Evolutionary conservation across 2,329 filamentous ascomycete genomes (phyloP).

Genomic region (Botrytis elliptica): DNA sequence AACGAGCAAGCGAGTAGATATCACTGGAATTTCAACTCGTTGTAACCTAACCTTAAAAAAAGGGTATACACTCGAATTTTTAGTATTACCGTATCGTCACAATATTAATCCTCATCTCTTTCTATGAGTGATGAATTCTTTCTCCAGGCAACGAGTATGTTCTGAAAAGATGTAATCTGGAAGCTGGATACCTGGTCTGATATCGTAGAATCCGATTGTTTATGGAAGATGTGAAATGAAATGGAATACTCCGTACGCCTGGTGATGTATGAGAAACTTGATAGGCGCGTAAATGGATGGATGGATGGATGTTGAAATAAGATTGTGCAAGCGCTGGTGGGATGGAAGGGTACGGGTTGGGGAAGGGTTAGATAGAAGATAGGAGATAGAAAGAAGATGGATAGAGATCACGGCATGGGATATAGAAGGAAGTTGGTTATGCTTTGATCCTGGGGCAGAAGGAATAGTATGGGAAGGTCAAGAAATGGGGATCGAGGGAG

Average conservation of each 20-base stretch:
- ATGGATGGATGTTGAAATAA: background rate
- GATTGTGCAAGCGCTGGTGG: background rate
- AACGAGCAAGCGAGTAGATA: background rate
- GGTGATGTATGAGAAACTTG: background rate
- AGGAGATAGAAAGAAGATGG: too few relatives aligned
- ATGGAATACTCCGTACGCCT: background rate
- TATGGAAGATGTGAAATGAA: too few relatives aligned
- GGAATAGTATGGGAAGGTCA: background rate
- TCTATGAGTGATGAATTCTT: background rate
- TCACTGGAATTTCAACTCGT: background rate
- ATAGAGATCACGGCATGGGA: background rate
- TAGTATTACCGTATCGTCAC: too few relatives aligned
- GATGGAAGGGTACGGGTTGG: too few relatives aligned
- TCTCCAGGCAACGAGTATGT: background rate
- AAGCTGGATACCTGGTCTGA: too few relatives aligned
- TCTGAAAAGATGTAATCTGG: too few relatives aligned
- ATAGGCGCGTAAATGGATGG: background rate
- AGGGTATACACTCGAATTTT: too few relatives aligned
- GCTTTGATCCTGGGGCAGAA: background rate
- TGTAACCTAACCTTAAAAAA: background rate
- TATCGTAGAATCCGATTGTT: background rate
- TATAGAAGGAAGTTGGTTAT: background rate
- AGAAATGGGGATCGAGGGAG: too few relatives aligned
- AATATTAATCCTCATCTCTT: background rate
- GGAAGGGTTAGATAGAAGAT: background rate